Conservation (phyloP, 2,329 filamentous ascomycete species). For the Penicillium hesseltinei region DNA sequence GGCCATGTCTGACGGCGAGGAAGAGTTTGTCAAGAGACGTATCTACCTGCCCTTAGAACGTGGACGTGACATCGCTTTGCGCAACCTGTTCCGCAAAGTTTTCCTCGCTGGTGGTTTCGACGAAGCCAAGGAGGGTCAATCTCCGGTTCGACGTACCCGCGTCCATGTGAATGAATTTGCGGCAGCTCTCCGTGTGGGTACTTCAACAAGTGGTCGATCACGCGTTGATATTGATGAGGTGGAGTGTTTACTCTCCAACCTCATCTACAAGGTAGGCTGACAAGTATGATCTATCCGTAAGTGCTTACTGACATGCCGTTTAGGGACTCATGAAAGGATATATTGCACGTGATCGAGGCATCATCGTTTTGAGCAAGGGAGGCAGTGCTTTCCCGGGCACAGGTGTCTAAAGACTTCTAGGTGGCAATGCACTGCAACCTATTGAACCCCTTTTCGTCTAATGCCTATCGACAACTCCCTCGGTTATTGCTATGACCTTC, state of each 20-base stretch:
- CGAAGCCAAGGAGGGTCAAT: slow-evolving; percentile 67
- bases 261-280: slow-evolving; percentile 88
- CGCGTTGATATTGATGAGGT: slow-evolving; percentile 84
- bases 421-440: not conserved
- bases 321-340: slow-evolving; percentile 97
- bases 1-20: slow-evolving; percentile 76
- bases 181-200: slow-evolving; percentile 75
- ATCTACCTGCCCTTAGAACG: slow-evolving; percentile 95
- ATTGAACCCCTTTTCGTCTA: not conserved
- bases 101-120: slow-evolving; percentile 83
- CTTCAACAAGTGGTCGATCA: slow-evolving; percentile 50
- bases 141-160: slow-evolving; percentile 64
- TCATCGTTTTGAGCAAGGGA: slow-evolving; percentile 88
- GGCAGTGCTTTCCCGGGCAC: slow-evolving; percentile 87
- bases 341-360: slow-evolving; percentile 84
- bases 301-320: slow-evolving; percentile 17
- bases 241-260: slow-evolving; percentile 89
- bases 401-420: slow-evolving; percentile 52
- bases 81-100: slow-evolving; percentile 89
- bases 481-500: not conserved
- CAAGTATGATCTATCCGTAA: not conserved
- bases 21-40: slow-evolving; percentile 87
- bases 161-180: slow-evolving; percentile 81
- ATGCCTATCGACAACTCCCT: not conserved
- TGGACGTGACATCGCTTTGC: slow-evolving; percentile 83